Conservation (phyloP, 140 eudicot species). For the Ambrosia hybrid region DNA sequence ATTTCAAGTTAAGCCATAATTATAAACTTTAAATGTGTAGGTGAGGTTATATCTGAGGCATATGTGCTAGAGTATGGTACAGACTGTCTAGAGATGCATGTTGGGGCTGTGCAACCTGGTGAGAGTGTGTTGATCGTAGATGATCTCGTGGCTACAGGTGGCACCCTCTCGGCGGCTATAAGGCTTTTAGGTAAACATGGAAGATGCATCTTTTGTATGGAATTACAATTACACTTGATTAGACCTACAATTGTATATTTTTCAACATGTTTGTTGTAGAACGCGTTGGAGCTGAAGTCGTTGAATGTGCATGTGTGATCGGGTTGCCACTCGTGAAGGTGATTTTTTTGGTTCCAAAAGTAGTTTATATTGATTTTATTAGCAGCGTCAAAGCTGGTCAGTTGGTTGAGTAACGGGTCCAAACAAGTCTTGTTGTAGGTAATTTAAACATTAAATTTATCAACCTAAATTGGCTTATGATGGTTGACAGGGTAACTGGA, state of each 20-base stretch:
- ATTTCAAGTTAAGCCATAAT: background rate
- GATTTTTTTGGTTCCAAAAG: background rate
- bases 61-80: conserved; percentile 87
- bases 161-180: conserved; percentile 83
- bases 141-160: conserved; percentile 96
- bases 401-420: too few relatives aligned
- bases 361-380: background rate
- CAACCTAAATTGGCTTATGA: background rate
- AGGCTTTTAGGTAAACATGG: conserved; percentile 68
- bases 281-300: conserved; percentile 89
- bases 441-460: too few relatives aligned
- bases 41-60: conserved; percentile 74
- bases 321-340: conserved; percentile 87
- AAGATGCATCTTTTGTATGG: background rate
- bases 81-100: conserved; percentile 93
- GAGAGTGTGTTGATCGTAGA: conserved; percentile 80
- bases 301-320: conserved; percentile 91
- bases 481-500: conserved; percentile 49
- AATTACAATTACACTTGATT: background rate
- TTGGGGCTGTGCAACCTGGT: conserved; percentile 82
- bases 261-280: conserved; percentile 44
- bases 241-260: background rate
- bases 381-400: too few relatives aligned
- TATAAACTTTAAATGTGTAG: conserved; percentile 36
- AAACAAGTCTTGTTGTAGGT: too few relatives aligned